Evolutionary conservation across 225 moss, liverwort and hornwort species (phyloP), one percentile per base, ranked within the genome.

Genomic region (Physcomitrium patens): DNA sequence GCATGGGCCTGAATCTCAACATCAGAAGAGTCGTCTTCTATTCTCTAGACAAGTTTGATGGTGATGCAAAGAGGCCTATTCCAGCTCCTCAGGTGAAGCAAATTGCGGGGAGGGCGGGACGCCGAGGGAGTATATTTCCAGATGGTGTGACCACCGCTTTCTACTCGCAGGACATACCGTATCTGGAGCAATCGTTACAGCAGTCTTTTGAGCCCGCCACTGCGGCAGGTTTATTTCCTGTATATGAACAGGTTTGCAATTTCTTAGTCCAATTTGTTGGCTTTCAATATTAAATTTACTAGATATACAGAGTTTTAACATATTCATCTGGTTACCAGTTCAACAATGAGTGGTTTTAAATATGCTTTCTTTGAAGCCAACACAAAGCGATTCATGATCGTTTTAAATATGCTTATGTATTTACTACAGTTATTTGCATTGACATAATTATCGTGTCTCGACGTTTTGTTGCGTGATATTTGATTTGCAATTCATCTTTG

Each of bases 71-170:
- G 66, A 86, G 89, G 64, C 90, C 90, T 42, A 89, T 99, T 61
- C 82, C 87, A 24, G 82, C 95, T 69, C 72, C 99, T 72, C 93
- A 93, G 86, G 93, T 99, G 72, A 99, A 99, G 77, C 99, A 99
- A 82, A 99, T 99, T 67, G 95, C 99, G 65, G 97, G 99, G 50
- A 89, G 99, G 81, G 99, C 95, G 19, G 99, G 99, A 15, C 95
- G 99, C 9, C 89, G 95, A 20, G 91, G 91, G 28, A 99, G 99
- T 78, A 74, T 89, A 15, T 95, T 91, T 63, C 99, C 99, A 45
- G 91, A 99, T 65, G 99, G 99, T 77, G 78, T 95, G 6, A 95
- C 99, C 9, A 99, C 99, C 47, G 75, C 95, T 8, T 99, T 99
- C 65, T 99, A 93, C 73, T 87, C 93, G 44, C 90, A 95, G 78